Conservation (phyloP, 768 basidiomycete genomes). For the Lepiota brunneoincarnata region DNA sequence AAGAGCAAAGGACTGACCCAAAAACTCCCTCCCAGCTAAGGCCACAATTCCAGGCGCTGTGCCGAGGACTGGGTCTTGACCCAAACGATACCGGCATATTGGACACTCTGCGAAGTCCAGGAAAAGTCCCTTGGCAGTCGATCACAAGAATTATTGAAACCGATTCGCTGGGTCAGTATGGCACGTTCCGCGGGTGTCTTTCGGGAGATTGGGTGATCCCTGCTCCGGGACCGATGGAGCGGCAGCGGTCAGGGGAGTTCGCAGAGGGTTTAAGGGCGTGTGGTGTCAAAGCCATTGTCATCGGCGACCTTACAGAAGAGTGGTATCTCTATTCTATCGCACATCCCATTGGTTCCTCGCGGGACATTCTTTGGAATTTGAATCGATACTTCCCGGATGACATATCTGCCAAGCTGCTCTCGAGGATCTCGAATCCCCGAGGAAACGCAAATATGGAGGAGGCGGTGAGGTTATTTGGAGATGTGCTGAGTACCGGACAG, state of each 20-base stretch:
- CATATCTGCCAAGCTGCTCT: constrained; percentile 43
- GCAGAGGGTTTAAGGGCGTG: constrained; percentile 50
- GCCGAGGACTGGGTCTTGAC: constrained; percentile 52
- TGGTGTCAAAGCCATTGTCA: constrained; percentile 57
- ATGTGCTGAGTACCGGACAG: constrained; percentile 58
- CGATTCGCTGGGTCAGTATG: constrained; percentile 49
- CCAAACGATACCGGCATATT: constrained; percentile 49
- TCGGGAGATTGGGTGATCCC: constrained; percentile 57
- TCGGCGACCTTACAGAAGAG: constrained; percentile 73
- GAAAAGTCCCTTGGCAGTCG: constrained; percentile 41
- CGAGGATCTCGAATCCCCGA: constrained; percentile 39
- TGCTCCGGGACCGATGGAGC: constrained; percentile 58
- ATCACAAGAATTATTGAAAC: constrained; percentile 61
- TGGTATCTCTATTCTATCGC: constrained; percentile 79
- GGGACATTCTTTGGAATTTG: constrained; percentile 57
- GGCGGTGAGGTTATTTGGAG: constrained; percentile 47
- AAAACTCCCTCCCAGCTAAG: constrained; percentile 58
- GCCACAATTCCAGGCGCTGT: constrained; percentile 64
- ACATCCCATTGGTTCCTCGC: constrained; percentile 47
- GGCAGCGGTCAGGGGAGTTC: constrained; percentile 63
- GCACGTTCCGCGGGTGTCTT: constrained; percentile 69
- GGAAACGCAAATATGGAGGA: constrained; percentile 41
- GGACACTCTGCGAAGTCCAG: constrained; percentile 46
- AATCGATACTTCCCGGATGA: constrained; percentile 56
- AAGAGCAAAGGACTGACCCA: constrained; percentile 42